Evolutionary conservation across 306 rosid species (phyloP), one percentile per base, ranked within the genome.

Genomic region (Rosa lucieae): DNA sequence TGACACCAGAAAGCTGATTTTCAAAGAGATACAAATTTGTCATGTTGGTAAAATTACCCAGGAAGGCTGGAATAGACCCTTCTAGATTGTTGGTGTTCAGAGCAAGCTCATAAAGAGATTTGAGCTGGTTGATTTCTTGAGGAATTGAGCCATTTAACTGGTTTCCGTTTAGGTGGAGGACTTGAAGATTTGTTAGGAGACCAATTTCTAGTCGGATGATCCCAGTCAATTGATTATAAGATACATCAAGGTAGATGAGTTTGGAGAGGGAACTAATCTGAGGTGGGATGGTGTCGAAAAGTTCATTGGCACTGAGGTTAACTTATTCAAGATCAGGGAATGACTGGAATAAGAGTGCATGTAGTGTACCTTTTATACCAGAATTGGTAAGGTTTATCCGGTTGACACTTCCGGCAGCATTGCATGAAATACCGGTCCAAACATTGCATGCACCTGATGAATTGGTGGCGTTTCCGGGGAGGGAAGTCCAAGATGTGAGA

Each of bases 121-220:
- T 39, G 2, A 67, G 48, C 48, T 7, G 23, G 47, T 49, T 40
- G 2, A 39, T 0, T 10, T 67, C 72, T 40, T 71, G 14, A 51
- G 77, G 48, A 72, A 72, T 72, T 0, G 48, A 18, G 35, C 77
- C 66, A 73, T 51, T 35, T 32, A 73, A 65, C 44, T 74, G 83
- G 43, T 73, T 73, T 1, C 20, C 12, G 1, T 2, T 14, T 6
- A 83, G 77, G 7, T 73, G 40, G 1, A 78, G 65, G 67, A 68
- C 48, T 10, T 83, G 51, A 18, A 84, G 77, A 42, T 48, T 39
- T 4, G 66, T 77, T 37, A 81, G 12, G 1, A n/a, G 6, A 40
- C 85, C 74, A 9, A 81, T 77, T 73, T 77, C 73, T 17, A 62
- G 74, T 72, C 80, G 87, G 18, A 72, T 77, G 23, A 58, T 67